Percentiles rank a stretch among this genome's conserved stretches.
These are phyloP conservation scores for Wilcoxina mikolae DNA, from an alignment of 495 filamentous ascomycete genomes.

Conservation along the genomic window DNA sequence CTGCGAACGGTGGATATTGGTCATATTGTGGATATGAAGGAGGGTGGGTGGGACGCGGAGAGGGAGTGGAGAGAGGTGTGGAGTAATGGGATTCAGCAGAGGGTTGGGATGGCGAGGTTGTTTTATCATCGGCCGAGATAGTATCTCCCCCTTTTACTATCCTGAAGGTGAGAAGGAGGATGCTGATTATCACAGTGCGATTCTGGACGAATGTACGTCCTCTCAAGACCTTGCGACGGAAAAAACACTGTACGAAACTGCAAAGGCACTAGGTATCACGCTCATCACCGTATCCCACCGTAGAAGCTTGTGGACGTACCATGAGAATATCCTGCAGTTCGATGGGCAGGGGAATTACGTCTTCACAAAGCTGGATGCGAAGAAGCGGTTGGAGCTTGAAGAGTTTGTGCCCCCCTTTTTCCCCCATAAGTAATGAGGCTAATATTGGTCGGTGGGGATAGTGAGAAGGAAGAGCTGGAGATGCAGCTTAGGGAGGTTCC, in stretches of 20 bases:
- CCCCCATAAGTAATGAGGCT: background rate
- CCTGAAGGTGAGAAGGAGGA: background rate
- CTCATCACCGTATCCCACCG: conserved; percentile 92
- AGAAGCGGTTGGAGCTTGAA: conserved; percentile 68
- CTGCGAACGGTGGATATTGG: conserved; percentile 68
- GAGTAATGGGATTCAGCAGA: conserved; percentile 80
- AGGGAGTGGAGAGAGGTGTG: conserved; percentile 91
- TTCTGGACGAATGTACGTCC: conserved; percentile 92
- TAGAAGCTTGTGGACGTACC: conserved; percentile 89
- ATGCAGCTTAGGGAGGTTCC: conserved; percentile 67
- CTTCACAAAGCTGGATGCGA: conserved; percentile 82
- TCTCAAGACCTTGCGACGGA: conserved; percentile 87
- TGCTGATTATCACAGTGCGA: conserved; percentile 41
- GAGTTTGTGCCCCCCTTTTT: conserved; percentile 39
- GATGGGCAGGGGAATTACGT: conserved; percentile 85
- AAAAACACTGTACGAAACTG: conserved; percentile 90
- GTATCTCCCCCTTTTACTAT: background rate
- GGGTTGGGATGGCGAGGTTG: conserved; percentile 91
- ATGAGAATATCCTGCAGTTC: conserved; percentile 84
- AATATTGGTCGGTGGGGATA: conserved; percentile 41
- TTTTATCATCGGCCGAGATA: conserved; percentile 90
- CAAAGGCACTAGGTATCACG: conserved; percentile 79
- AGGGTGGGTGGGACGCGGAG: conserved; percentile 81
- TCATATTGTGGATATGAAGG: conserved; percentile 56
- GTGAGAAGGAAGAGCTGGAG: conserved; percentile 89